Base-by-base conservation (phyloP, 2,329 filamentous ascomycete species). In the Colletotrichum orbiculare region DNA sequence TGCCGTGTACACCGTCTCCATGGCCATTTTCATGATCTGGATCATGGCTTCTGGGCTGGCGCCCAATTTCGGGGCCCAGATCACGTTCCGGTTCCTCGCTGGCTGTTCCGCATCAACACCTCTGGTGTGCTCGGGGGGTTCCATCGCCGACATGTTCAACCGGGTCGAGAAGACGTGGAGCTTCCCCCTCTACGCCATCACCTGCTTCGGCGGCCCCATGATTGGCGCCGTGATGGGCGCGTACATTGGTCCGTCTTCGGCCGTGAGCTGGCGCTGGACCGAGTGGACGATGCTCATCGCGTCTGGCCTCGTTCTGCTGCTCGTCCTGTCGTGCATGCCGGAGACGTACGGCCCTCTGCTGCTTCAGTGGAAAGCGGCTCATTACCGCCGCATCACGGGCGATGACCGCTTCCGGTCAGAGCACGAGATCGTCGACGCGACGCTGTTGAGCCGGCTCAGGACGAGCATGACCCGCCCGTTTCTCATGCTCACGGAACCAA, bases 251-350 rank as follows among this genome's bases (percentile, higher is more conserved):
- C 81, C 88, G 56, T 86, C 83, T 59, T 82, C 80, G 3, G n/a
- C 49, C 0, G 71, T 75, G 2, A 81, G 79, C 54, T 91, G 89
- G 83, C 80, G 85, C n/a, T 90, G 87, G 86, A 80, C 81, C 0
- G 89, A 91, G 72, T 91, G 89, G 76, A 81, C 87, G 1, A 81
- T 90, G 63, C 76, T 91, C 38, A 90, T 91, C 54, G 88, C 87
- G 81, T 82, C 87, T 0, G 86, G 81, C 0, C 73, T 83, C 6
- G 76, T 89, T 62, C 80, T 90, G 33, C 73, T 79, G n/a, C 70
- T 85, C 42, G 85, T 91, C 39, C 71, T 87, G 33, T 71, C 88
- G 13, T 80, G 89, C 50, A 87, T 91, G 55, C 89, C 89, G 2
- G 89, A 91, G 73, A 91, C 89, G 0, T 91, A 91, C 67, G 83